These are phyloP conservation scores for Scedosporium aurantiacum DNA, from an alignment of 2,329 filamentous ascomycete genomes.

Conservation along the genomic window DNA sequence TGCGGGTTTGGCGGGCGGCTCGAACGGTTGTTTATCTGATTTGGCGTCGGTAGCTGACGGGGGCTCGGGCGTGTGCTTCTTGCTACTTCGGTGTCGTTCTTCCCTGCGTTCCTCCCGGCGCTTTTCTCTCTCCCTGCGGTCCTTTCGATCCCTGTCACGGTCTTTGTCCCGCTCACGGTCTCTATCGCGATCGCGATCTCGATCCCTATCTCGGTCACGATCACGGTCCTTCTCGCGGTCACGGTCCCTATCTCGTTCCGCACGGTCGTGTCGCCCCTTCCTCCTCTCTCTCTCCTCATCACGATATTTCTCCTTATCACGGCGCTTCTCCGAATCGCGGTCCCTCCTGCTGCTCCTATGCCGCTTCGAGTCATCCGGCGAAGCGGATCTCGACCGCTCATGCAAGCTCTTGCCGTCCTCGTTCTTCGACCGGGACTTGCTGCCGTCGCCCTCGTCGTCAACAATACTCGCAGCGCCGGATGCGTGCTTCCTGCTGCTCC, in stretches of 20 bases:
- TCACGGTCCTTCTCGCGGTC: conserved; percentile 14
- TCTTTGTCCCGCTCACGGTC: conserved; percentile 21
- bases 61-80: conserved; percentile 15
- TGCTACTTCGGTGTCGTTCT: conserved; percentile 27
- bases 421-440: conserved; percentile 22
- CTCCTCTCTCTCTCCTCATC: conserved; percentile 29
- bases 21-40: not conserved
- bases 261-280: not conserved
- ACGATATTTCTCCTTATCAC: conserved; percentile 26
- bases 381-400: conserved; percentile 53
- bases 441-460: conserved; percentile 26
- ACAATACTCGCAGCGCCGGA: conserved; percentile 22
- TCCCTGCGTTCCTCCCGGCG: conserved; percentile 26
- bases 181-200: conserved; percentile 24
- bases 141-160: conserved; percentile 17
- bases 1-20: not conserved
- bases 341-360: conserved; percentile 51
- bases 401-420: conserved; percentile 28
- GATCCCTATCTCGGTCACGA: conserved; percentile 30
- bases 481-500: conserved; percentile 27
- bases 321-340: conserved; percentile 33
- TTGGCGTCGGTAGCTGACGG: not conserved
- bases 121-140: conserved; percentile 18
- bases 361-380: conserved; percentile 46
- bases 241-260: conserved; percentile 5